These are phyloP conservation scores for Cytospora paraplurivora DNA, from an alignment of 2,329 filamentous ascomycete genomes.

Conservation along the genomic window DNA sequence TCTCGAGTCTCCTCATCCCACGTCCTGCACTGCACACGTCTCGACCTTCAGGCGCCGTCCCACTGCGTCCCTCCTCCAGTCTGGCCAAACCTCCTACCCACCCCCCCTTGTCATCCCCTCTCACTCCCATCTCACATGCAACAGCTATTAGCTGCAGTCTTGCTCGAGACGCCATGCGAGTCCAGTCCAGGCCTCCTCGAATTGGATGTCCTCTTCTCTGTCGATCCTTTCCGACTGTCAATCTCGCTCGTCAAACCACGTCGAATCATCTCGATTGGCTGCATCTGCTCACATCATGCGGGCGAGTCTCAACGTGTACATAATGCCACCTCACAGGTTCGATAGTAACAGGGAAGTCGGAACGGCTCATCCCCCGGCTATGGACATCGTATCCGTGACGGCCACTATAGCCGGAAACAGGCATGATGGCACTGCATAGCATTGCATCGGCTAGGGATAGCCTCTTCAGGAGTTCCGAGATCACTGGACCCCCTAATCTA, in stretches of 20 bases:
- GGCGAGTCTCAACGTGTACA: not conserved
- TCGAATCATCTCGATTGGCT: conserved; percentile 19
- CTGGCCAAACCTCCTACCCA: not conserved
- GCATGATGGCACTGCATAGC: not conserved
- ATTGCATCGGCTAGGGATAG: conserved; percentile 6
- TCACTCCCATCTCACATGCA: conserved; percentile 11
- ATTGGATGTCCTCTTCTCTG: conserved; percentile 20
- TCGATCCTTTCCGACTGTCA: conserved; percentile 25
- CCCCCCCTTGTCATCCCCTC: conserved; percentile 1
- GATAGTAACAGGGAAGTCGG: conserved; percentile 11
- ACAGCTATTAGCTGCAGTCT: conserved; percentile 15
- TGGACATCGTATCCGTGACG: conserved; percentile 12
- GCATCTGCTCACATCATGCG: conserved; percentile 17
- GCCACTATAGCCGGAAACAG: conserved; percentile 1
- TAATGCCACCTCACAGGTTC: conserved; percentile 18
- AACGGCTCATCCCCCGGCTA: conserved; percentile 7
- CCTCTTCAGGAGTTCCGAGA: conserved; percentile 18
- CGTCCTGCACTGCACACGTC: conserved; percentile 2
- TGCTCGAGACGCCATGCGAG: conserved; percentile 15
- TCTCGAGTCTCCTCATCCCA: conserved; percentile 10
- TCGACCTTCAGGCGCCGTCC: not conserved
- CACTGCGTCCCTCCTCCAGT: not conserved
- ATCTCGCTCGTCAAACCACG: conserved; percentile 21
- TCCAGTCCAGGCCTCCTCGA: conserved; percentile 13
- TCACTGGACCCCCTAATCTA: conserved; percentile 20